Conservation (phyloP, 1,284 basidiomycete species). For the Moesziomyces parantarcticus region DNA sequence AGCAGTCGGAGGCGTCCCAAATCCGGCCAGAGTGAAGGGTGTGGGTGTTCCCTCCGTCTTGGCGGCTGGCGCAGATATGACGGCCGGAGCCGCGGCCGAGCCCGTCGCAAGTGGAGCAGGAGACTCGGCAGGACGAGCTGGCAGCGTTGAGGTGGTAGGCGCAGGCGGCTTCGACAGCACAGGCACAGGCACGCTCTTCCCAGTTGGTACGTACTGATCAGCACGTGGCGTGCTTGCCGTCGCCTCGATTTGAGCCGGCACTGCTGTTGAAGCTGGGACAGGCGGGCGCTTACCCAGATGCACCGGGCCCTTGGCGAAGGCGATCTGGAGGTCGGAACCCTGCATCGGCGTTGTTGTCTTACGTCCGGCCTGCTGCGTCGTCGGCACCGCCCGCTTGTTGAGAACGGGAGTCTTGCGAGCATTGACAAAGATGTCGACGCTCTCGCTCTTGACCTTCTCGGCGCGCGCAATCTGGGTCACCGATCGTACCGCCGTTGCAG, state of each 20-base stretch:
- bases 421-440: conserved; percentile 32
- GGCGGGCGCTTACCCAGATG: conserved; percentile 36
- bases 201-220: conserved; percentile 18
- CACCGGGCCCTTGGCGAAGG: conserved; percentile 58
- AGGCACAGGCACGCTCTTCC: conserved; percentile 21
- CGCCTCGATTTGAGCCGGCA: background rate
- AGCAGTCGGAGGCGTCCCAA: conserved; percentile 1
- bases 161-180: conserved; percentile 16
- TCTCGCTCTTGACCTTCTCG: conserved; percentile 29
- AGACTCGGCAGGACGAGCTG: conserved; percentile 12
- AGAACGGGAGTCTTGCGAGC: conserved; percentile 46
- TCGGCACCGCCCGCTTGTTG: conserved; percentile 32
- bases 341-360: conserved; percentile 40
- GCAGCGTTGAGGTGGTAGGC: conserved; percentile 1
- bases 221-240: background rate
- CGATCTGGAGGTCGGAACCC: conserved; percentile 52
- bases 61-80: background rate
- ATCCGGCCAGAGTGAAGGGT: conserved; percentile 13
- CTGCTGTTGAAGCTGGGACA: conserved; percentile 5
- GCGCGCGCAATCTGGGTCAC: conserved; percentile 29
- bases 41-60: conserved; percentile 12
- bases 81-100: conserved; percentile 1
- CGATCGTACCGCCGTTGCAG: conserved; percentile 19
- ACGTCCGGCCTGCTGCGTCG: conserved; percentile 11
- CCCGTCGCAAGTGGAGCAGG: conserved; percentile 14